Evolutionary conservation across 2,329 filamentous ascomycete species (phyloP).

Genomic region (Parastagonospora nodorum): DNA sequence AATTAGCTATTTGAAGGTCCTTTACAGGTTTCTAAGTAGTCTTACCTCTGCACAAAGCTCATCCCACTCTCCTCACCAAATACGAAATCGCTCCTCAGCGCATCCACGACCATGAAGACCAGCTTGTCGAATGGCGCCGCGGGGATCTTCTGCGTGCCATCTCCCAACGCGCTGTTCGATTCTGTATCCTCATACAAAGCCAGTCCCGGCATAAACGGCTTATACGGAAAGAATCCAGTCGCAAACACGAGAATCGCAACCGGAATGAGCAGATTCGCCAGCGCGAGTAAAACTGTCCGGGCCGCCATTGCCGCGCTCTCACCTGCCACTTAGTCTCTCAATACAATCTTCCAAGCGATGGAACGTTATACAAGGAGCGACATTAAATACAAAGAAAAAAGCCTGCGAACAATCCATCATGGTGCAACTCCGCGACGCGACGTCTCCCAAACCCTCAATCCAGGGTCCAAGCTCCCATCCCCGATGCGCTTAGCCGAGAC

Average conservation of each 20-base stretch:
- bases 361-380: conserved; percentile 9
- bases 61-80: conserved; percentile 83
- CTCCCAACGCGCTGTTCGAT: conserved; percentile 47
- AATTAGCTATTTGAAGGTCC: neutral
- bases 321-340: conserved; percentile 6
- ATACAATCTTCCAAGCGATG: neutral
- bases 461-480: conserved; percentile 37
- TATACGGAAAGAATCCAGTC: conserved; percentile 95
- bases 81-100: conserved; percentile 88
- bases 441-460: conserved; percentile 13
- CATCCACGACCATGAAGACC: conserved; percentile 98
- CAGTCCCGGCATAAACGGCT: conserved; percentile 85
- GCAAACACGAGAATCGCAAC: conserved; percentile 73
- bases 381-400: conserved; percentile 6
- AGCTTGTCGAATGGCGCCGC: conserved; percentile 81
- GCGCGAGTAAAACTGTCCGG: conserved; percentile 54
- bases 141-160: conserved; percentile 52
- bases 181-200: conserved; percentile 67
- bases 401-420: conserved; percentile 19
- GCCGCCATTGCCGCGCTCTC: conserved; percentile 24
- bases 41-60: conserved; percentile 82
- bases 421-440: conserved; percentile 25
- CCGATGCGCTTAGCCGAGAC: conserved; percentile 17
- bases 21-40: neutral
- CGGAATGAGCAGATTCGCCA: conserved; percentile 79